Evolutionary conservation across 306 rosid species (phyloP).

Genomic region (Rubus parviflorus): DNA sequence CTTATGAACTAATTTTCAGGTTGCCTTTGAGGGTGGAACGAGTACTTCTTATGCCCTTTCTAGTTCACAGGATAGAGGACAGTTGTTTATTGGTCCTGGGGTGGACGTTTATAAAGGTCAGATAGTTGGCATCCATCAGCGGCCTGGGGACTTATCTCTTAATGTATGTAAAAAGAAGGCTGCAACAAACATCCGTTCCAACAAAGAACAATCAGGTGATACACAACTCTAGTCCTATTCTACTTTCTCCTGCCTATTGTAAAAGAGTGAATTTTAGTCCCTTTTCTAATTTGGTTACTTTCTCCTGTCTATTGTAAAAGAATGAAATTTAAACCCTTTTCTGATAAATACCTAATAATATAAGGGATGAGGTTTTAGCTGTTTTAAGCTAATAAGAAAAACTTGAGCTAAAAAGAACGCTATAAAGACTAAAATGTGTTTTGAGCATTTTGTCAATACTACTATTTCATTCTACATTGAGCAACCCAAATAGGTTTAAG

Average conservation of each 20-base stretch:
- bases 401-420: neutral
- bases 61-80: conserved; percentile 96
- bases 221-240: conserved; percentile 17
- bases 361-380: neutral
- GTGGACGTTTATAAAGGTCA: conserved; percentile 85
- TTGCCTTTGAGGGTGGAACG: conserved; percentile 94
- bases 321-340: neutral
- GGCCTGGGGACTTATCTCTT: conserved; percentile 86
- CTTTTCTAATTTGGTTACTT: neutral
- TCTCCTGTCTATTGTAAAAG: neutral
- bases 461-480: neutral
- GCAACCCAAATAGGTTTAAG: neutral
- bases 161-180: conserved; percentile 98
- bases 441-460: neutral
- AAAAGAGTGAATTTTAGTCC: neutral
- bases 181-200: conserved; percentile 92
- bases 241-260: neutral
- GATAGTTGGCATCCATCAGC: conserved; percentile 94
- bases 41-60: conserved; percentile 82
- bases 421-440: neutral
- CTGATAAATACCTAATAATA: neutral
- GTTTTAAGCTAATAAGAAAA: neutral
- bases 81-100: conserved; percentile 86
- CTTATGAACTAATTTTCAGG: conserved; percentile 52
- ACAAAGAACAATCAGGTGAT: conserved; percentile 90